A percentile compares a stretch with the other conserved stretches of the same genome.
phyloP scores from a whole-genome alignment of 2,329 filamentous ascomycete genomes.

The Daldinia eschscholtzii region DNA sequence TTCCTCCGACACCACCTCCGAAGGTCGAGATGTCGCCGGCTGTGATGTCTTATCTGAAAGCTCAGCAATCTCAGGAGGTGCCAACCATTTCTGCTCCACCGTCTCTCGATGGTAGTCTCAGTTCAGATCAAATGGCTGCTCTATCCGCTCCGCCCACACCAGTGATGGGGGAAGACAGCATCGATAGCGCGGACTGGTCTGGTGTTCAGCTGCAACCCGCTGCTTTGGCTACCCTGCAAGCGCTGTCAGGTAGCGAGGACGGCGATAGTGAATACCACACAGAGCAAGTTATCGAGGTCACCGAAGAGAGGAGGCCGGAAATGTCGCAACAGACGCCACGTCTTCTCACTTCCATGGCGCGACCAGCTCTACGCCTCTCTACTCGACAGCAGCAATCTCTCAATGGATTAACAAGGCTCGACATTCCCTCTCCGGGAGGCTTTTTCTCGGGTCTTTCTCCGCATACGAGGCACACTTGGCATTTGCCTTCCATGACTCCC shows the following conservation, averaged over 20 bases:
- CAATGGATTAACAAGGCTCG: slow-evolving; percentile 81
- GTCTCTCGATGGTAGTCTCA: slow-evolving; percentile 89
- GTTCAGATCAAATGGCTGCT: slow-evolving; percentile 86
- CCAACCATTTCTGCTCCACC: slow-evolving; percentile 85
- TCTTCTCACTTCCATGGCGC: slow-evolving; percentile 61
- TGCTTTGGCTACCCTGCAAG: slow-evolving; percentile 83
- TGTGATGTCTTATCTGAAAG: slow-evolving; percentile 77
- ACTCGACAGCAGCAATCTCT: slow-evolving; percentile 70
- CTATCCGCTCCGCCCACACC: slow-evolving; percentile 90
- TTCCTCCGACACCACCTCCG: slow-evolving; percentile 73
- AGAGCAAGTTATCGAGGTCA: slow-evolving; percentile 67
- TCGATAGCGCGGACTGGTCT: slow-evolving; percentile 74
- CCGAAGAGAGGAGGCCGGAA: slow-evolving; percentile 60
- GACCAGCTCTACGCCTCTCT: slow-evolving; percentile 54
- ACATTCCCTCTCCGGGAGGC: slow-evolving; percentile 89
- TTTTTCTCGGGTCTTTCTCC: slow-evolving; percentile 90
- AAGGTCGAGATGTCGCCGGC: slow-evolving; percentile 82
- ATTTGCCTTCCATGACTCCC: slow-evolving; percentile 67
- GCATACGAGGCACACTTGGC: slow-evolving; percentile 84
- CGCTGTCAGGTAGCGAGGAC: slow-evolving; percentile 70
- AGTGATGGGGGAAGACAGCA: slow-evolving; percentile 70
- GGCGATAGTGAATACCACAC: slow-evolving; percentile 73
- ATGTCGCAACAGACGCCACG: slow-evolving; percentile 66
- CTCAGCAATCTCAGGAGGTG: slow-evolving; percentile 72
- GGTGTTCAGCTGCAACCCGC: slow-evolving; percentile 82